Evolutionary conservation across 495 filamentous ascomycete genomes (phyloP), one percentile per base, ranked within the genome.

Genomic region (Hypoxylon subgilvum): DNA sequence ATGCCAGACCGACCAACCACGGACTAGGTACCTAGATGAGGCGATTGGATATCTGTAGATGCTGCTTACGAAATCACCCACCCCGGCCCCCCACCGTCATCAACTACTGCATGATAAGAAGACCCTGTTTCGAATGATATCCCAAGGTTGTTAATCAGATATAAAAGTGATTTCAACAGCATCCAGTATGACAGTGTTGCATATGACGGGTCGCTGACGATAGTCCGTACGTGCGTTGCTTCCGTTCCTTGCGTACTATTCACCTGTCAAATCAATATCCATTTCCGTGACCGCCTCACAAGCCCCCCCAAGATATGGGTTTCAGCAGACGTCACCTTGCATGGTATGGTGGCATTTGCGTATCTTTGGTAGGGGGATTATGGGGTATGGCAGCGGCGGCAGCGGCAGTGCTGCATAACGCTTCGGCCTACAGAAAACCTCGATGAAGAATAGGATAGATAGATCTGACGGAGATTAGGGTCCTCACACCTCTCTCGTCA

Each of bases 271-370:
- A 9, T 36, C 6, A 13, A 19, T n/a, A 38, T 9, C 30, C 16
- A 35, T 19, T 50, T 46, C 13, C 10, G 13, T 45, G 53, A 50
- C 51, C 32, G 8, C 47, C 31, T 47, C 41, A 36, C n/a, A n/a
- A n/a, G n/a, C n/a, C n/a, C n/a, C 19, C 30, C 19, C 17, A 6
- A 25, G 46, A 39, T 40, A 21, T 47, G 16, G 18, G 44, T 36
- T 36, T 21, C 27, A 1, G 10, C 47, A 22, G 32, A 63, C 60
- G 53, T 63, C 60, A 63, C 49, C 39, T 14, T 58, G 53, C 60
- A 63, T 57, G 36, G 31, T 34, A 63, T 35, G 32, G 53, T 54
- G 32, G 43, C 25, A 63, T 63, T 39, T 41, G n/a, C 17, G 19
- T 17, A 40, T 19, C 22, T 41, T 30, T 13, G 13, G 25, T 46